Evolutionary conservation across 495 filamentous ascomycete genomes (phyloP), one percentile per base, ranked within the genome.

Genomic region (Penicillium lividum): DNA sequence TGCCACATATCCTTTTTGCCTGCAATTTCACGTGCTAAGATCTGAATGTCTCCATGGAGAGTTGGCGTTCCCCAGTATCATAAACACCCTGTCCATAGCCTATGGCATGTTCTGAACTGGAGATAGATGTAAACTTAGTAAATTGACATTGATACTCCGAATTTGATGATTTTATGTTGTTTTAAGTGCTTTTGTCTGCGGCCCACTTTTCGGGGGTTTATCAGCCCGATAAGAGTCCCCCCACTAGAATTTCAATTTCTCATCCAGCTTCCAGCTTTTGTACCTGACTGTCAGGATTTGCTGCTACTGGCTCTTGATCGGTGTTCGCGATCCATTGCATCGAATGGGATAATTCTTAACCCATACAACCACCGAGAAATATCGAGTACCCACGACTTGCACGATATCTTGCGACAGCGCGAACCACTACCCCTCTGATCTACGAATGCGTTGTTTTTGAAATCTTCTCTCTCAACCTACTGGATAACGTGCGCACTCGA

Each of bases 11-110:
- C 57, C 57, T 60, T 48, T 22, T 55, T 59, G 57, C 62, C 42
- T 50, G 55, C 63, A 63, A 66, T 65, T 57, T 68, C 57, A 63
- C 64, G 59, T 61, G 61, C 57, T 62, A 62, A 65, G 64, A 61
- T 61, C 29, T 63, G 51, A 62, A 67, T 63, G 61, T 60, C 57
- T 57, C 49, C 55, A 43, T 61, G 43, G 57, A 59, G 53, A 65
- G 45, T 57, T 67, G 62, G 65, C 62, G 53, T 57, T 61, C 46
- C 49, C 40, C 28, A 67, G 65, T 60, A 62, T 62, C 59, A 58
- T 65, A 60, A 57, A 58, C 58, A 51, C 51, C 2, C 52, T 67
- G 62, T 67, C 59, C 44, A 67, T 65, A 67, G 29, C 50, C 48
- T 51, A 25, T 61, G 58, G 46, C 47, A 51, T 53, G 34, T 31